Base-by-base conservation (phyloP, 257 asterid genomes). In the Lycium ferocissimum region DNA sequence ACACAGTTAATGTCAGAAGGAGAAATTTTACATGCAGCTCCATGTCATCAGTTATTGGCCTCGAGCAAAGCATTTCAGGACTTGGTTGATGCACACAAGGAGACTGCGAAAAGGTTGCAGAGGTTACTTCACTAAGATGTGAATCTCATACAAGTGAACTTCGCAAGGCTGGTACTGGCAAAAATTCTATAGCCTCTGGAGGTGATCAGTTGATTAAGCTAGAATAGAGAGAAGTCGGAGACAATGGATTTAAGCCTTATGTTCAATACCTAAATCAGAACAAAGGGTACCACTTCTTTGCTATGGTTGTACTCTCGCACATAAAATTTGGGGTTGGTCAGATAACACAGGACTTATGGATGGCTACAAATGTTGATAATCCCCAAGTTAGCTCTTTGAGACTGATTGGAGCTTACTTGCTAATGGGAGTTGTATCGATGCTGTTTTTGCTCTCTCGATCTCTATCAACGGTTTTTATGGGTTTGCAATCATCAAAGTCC, bases 331-430 rank as follows among this genome's bases (percentile, higher is more conserved):
- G 88, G 38, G 83, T 90, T 20, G 89, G 97, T 54, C 95, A 90
- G 84, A 85, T 92, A 76, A 7, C 85, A 72, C 99, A 95, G 81
- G 94, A 92, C 81, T 88, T 92, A 22, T 92, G 97, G 98, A 91
- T 95, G 99, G 99, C 99, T 38, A 96, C 97, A 66, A 90, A 86
- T 81, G 97, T 95, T 62, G 97, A 95, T 61, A 87, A 91, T 89
- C 89, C 90, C n/a, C 47, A 81, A 56, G 85, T 92, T 3, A 88
- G 84, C 85, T 86, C 85, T 0, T 87, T 93, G 91, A 90, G 87
- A 80, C 72, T 95, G 86, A 95, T 95, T 43, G 33, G 70, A 3
- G 93, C 92, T 18, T 95, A 95, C 88, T 85, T 93, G 86, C 37
- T 90, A 83, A 91, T 91, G 22, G 99, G 98, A 13, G 82, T 94